Evolutionary conservation across 129 eudicot genomes (phyloP).

Genomic region (Logfia minima): DNA sequence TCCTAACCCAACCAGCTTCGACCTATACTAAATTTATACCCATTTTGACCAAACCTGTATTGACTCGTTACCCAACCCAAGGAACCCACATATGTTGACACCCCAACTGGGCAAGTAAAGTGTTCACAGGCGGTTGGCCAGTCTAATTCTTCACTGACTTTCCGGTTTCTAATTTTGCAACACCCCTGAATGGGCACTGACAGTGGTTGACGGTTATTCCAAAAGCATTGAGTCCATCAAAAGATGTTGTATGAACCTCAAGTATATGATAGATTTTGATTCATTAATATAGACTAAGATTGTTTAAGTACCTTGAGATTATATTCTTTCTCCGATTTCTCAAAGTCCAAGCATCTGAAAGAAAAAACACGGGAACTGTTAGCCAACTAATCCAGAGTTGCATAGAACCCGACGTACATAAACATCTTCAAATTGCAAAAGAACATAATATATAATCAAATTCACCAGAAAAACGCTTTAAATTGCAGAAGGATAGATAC

Average conservation of each 20-base stretch:
- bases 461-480: neutral
- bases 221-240: neutral
- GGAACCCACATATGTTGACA: too few species aligned
- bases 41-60: neutral
- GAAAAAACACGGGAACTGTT: neutral
- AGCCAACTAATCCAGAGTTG: slow-evolving; percentile 12
- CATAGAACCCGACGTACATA: neutral
- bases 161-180: neutral
- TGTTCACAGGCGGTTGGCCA: neutral
- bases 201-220: neutral
- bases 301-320: slow-evolving; percentile 49
- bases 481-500: too few species aligned
- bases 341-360: slow-evolving; percentile 58
- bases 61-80: neutral
- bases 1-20: neutral
- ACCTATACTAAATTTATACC: neutral
- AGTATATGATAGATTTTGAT: neutral
- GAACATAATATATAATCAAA: slow-evolving; percentile 6
- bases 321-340: slow-evolving; percentile 52
- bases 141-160: neutral
- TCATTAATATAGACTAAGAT: neutral
- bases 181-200: neutral
- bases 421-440: slow-evolving; percentile 11
- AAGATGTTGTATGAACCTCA: neutral
- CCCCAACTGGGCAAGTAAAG: neutral